Conservation (phyloP, 495 filamentous ascomycete genomes). For the Pyrenula massariospora region DNA sequence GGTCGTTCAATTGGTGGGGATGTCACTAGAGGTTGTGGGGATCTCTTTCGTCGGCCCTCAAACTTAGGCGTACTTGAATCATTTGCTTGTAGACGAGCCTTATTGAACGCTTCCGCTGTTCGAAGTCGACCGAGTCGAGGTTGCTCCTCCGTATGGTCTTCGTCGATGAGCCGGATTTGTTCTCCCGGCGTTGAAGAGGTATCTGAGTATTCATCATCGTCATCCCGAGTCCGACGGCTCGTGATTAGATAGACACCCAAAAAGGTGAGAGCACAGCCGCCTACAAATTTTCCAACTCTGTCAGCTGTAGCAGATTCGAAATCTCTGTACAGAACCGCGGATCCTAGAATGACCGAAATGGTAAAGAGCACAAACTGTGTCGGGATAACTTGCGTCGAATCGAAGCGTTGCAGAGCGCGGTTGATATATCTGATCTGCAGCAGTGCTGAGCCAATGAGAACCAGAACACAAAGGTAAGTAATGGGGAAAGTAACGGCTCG, state of each 20-base stretch:
- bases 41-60: constrained; percentile 9
- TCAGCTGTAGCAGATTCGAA: constrained; percentile 66
- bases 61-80: constrained; percentile 9
- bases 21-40: constrained; percentile 6
- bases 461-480: constrained; percentile 67
- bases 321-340: constrained; percentile 84
- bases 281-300: constrained; percentile 71
- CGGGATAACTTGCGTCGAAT: constrained; percentile 93
- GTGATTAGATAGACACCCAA: constrained; percentile 91
- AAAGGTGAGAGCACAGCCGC: constrained; percentile 84
- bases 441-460: constrained; percentile 73
- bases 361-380: constrained; percentile 97
- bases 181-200: constrained; percentile 36
- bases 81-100: constrained; percentile 6
- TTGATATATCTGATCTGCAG: constrained; percentile 97
- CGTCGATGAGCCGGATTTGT: constrained; percentile 31
- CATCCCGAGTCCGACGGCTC: constrained; percentile 33
- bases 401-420: constrained; percentile 85
- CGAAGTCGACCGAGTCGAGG: constrained; percentile 11
- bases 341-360: constrained; percentile 86
- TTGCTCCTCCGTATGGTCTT: constrained; percentile 28
- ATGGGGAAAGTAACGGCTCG: constrained; percentile 81
- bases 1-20: neutral
- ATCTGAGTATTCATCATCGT: constrained; percentile 31
- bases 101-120: neutral